Evolutionary conservation across 1,139 yeast genomes (phyloP).

Genomic region (Meyerozyma smithsonii): DNA sequence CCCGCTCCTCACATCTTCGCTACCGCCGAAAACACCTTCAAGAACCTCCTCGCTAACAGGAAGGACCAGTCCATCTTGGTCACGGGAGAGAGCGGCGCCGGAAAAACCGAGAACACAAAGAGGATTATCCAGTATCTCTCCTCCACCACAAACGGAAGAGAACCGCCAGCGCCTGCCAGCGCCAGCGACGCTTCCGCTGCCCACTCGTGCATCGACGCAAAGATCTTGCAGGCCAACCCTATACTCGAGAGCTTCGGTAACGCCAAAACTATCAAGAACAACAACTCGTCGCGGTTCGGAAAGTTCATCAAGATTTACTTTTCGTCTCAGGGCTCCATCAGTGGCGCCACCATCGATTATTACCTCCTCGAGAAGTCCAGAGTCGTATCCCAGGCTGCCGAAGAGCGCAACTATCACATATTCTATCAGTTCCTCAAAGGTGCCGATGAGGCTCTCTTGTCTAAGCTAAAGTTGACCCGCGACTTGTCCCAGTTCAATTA

Average conservation of each 20-base stretch:
- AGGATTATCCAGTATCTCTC: slow-evolving; percentile 90
- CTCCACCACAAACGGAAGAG: slow-evolving; percentile 37
- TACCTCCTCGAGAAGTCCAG: slow-evolving; percentile 90
- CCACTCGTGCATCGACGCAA: slow-evolving; percentile 55
- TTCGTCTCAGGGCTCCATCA: slow-evolving; percentile 55
- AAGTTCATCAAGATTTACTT: slow-evolving; percentile 90
- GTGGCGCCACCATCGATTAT: slow-evolving; percentile 93
- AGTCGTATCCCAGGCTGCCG: slow-evolving; percentile 70
- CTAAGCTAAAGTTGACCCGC: slow-evolving; percentile 43
- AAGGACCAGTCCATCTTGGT: slow-evolving; percentile 89
- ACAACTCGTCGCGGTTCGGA: slow-evolving; percentile 95
- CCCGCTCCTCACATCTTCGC: slow-evolving; percentile 88
- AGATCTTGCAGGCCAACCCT: slow-evolving; percentile 91
- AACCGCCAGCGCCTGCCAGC: slow-evolving; percentile 1
- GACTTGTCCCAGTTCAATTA: slow-evolving; percentile 51
- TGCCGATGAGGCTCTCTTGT: slow-evolving; percentile 44
- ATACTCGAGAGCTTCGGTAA: slow-evolving; percentile 95
- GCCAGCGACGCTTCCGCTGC: slow-evolving; percentile 5
- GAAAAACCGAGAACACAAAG: slow-evolving; percentile 97
- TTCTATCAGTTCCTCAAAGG: slow-evolving; percentile 85
- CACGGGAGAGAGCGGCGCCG: slow-evolving; percentile 98
- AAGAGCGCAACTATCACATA: slow-evolving; percentile 88
- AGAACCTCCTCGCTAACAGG: slow-evolving; percentile 63
- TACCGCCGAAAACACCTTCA: slow-evolving; percentile 81
- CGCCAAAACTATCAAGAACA: slow-evolving; percentile 91